phyloP scores from a whole-genome alignment of 2,329 filamentous ascomycete genomes.

The Pseudogymnoascus verrucosus region DNA sequence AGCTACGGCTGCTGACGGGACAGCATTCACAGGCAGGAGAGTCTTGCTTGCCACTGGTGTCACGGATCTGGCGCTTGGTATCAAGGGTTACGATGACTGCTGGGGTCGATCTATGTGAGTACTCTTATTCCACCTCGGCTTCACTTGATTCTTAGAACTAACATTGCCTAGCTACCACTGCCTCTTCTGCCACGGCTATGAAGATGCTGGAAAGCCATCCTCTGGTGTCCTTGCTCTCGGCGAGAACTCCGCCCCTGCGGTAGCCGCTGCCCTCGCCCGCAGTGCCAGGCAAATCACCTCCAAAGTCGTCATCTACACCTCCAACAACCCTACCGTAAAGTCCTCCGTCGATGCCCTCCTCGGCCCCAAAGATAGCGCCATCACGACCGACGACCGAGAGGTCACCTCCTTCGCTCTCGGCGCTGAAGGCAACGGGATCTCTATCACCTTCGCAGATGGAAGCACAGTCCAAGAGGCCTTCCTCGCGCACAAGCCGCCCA shows the following conservation, averaged over 20 bases:
- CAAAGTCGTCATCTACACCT: conserved; percentile 43
- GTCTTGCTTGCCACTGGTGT: conserved; percentile 48
- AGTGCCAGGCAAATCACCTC: conserved; percentile 38
- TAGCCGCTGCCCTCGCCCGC: conserved; percentile 34
- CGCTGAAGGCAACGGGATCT: neutral
- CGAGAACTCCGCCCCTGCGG: conserved; percentile 24
- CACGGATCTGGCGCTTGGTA: conserved; percentile 41
- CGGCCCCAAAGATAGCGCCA: neutral
- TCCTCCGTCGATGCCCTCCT: neutral
- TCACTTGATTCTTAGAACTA: neutral
- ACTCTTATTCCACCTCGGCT: neutral
- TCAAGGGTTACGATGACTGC: conserved; percentile 46
- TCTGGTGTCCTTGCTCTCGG: conserved; percentile 40
- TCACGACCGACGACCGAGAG: neutral
- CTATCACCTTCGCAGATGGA: neutral
- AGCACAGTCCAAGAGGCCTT: neutral
- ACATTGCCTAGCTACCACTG: neutral
- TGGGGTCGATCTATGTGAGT: conserved; percentile 34
- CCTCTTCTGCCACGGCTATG: conserved; percentile 36
- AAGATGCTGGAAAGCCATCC: conserved; percentile 41
- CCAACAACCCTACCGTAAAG: conserved; percentile 29
- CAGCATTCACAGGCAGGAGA: conserved; percentile 41
- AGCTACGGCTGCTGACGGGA: conserved; percentile 34
- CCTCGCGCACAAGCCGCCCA: neutral
- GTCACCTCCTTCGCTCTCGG: neutral